Base-by-base conservation (phyloP, 2,329 filamentous ascomycete genomes). In the Raffaelea albimanens region DNA sequence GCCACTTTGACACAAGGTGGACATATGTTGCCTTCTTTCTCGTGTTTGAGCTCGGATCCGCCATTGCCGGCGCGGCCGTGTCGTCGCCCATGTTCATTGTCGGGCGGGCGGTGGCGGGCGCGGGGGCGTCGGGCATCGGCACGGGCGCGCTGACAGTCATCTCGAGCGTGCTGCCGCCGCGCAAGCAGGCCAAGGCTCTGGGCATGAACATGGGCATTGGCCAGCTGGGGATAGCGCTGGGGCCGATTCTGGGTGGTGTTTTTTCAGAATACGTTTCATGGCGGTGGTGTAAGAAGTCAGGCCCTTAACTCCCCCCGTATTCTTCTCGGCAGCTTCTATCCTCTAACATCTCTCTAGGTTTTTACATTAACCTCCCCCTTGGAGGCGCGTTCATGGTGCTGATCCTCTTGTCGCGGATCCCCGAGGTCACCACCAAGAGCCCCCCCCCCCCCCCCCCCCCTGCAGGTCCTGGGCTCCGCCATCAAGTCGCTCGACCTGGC, bases 21-120 rank as follows among this genome's bases (percentile, higher is more conserved):
- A 57, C 62, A 1, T 69, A 65, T 44, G 53, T 67, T 7, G 47
- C 49, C 41, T 67, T 71, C 40, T 61, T 80, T 23, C 53, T 59
- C 29, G 48, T 76, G 29, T 80, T 81, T 53, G 75, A 79, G 55
- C 21, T 78, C 1, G 77, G 78, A 1, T 76, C 71, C 0, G 52
- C 74, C 5, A 57, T 81, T 14, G 80, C 76, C 53, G 77, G 60
- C 50, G 50, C 67, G 49, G 70, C 76, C 0, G 61, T 55, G 0
- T 71, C 64, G 14, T 74, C 72, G 0, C 52, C 59, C 0, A 72
- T 73, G 62, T 67, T 80, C 48, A 80, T 80, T 46, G 56, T 72
- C 4, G 76, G 76, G 1, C 67, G 76, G 5, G 71, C 72, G 1
- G 61, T 80, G 3, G 72, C 75, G 0, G 77, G 76, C 0, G 52